Conservation (phyloP, 2,329 filamentous ascomycete genomes). For the Cladosporium austrohemisphaericum region DNA sequence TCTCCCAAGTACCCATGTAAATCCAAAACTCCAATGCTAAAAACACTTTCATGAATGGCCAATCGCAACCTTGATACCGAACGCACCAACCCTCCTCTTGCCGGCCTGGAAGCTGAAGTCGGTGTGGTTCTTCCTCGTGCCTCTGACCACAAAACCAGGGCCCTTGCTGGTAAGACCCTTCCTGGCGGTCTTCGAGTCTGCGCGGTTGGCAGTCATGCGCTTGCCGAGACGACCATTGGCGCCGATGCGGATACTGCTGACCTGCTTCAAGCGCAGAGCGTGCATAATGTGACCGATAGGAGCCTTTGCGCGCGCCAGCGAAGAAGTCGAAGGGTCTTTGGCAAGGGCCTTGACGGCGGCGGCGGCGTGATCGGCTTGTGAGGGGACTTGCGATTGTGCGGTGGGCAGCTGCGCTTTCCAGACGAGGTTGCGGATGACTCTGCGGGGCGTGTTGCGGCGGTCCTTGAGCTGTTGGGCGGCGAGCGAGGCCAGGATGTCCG, state of each 20-base stretch:
- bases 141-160: constrained; percentile 27
- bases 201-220: constrained; percentile 33
- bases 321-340: constrained; percentile 17
- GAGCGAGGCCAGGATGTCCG: constrained; percentile 30
- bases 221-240: constrained; percentile 33
- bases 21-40: constrained; percentile 14
- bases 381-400: constrained; percentile 20
- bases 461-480: constrained; percentile 28
- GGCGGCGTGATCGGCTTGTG: constrained; percentile 19
- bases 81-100: constrained; percentile 32
- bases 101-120: constrained; percentile 24
- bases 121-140: constrained; percentile 28
- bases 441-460: constrained; percentile 26
- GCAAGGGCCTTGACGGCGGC: constrained; percentile 17
- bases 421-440: constrained; percentile 31
- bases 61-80: constrained; percentile 29
- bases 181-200: constrained; percentile 28
- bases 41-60: constrained; percentile 23
- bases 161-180: constrained; percentile 29
- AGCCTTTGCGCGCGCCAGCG: constrained; percentile 22
- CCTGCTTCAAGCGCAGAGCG: constrained; percentile 26
- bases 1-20: constrained; percentile 1
- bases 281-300: constrained; percentile 24
- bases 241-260: constrained; percentile 28
- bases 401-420: constrained; percentile 31